phyloP scores from a whole-genome alignment of 257 asterid genomes.

The Ligustrum vulgare region DNA sequence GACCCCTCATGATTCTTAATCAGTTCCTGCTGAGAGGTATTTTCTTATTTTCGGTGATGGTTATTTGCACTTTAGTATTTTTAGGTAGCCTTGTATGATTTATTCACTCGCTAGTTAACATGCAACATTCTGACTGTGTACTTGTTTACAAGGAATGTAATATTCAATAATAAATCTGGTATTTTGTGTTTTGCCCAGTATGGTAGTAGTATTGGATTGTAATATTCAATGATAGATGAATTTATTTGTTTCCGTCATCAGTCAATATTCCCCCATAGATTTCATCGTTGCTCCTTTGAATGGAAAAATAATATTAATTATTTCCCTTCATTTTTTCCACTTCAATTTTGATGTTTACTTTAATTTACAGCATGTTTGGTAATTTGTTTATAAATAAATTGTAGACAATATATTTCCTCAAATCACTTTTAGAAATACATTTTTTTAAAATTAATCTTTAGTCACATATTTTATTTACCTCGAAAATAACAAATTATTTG shows the following conservation, averaged over 20 bases:
- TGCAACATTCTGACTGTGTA: constrained; percentile 23
- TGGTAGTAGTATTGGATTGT: constrained; percentile 16
- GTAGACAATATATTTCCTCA: too few species aligned
- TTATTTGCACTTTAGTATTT: constrained; percentile 26
- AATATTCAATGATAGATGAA: not conserved
- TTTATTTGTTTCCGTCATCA: constrained; percentile 10
- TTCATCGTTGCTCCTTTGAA: not conserved
- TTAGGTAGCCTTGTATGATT: constrained; percentile 16
- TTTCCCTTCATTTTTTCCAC: not conserved
- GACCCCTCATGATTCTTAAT: constrained; percentile 79
- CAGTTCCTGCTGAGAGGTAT: constrained; percentile 17
- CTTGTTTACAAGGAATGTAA: constrained; percentile 16
- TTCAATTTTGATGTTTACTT: not conserved
- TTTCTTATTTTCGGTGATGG: constrained; percentile 23
- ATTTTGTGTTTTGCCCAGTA: constrained; percentile 16
- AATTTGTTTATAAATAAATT: too few species aligned
- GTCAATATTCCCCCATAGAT: constrained; percentile 7
- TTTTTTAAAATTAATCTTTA: too few species aligned
- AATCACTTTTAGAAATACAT: too few species aligned
- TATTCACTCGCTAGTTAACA: constrained; percentile 21
- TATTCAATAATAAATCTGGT: constrained; percentile 32
- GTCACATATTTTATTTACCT: too few species aligned
- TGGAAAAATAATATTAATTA: too few species aligned
- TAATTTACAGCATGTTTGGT: too few species aligned
- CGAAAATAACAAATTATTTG: too few species aligned